Percentiles rank a stretch among this genome's conserved stretches.
These are phyloP conservation scores for Aspergillus wentii DNA, from an alignment of 495 filamentous ascomycete genomes.

Conservation along the genomic window DNA sequence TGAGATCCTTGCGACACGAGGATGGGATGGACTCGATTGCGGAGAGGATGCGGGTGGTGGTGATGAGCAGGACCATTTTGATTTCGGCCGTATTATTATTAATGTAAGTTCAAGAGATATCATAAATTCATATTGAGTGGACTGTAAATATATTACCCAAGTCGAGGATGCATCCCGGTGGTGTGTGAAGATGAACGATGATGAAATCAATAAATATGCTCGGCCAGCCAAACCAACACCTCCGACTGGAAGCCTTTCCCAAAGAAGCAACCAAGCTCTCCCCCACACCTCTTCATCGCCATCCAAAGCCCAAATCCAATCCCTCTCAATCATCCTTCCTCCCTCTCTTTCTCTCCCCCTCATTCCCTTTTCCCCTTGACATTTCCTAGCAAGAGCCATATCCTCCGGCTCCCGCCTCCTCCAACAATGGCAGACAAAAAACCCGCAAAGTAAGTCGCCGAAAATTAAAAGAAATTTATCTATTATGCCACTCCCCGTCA, in stretches of 20 bases:
- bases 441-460: slow-evolving; percentile 8
- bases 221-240: too few relatives aligned
- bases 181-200: too few relatives aligned
- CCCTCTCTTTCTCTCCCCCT: neutral
- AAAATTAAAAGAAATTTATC: neutral
- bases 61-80: slow-evolving; percentile 72
- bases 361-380: neutral
- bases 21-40: slow-evolving; percentile 47
- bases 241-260: slow-evolving; percentile 16
- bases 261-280: slow-evolving; percentile 19
- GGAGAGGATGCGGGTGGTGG: slow-evolving; percentile 64
- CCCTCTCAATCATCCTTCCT: slow-evolving; percentile 17
- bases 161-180: too few relatives aligned
- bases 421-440: slow-evolving; percentile 18
- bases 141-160: too few relatives aligned
- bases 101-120: too few relatives aligned
- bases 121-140: too few relatives aligned
- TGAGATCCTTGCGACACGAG: slow-evolving; percentile 23
- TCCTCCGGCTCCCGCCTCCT: neutral
- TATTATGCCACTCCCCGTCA: neutral
- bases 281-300: slow-evolving; percentile 19
- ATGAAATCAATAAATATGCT: too few relatives aligned
- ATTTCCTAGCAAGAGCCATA: neutral
- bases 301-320: slow-evolving; percentile 5
- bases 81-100: neutral